Base-by-base conservation (phyloP, 768 basidiomycete genomes). In the Ramaria rubella region DNA sequence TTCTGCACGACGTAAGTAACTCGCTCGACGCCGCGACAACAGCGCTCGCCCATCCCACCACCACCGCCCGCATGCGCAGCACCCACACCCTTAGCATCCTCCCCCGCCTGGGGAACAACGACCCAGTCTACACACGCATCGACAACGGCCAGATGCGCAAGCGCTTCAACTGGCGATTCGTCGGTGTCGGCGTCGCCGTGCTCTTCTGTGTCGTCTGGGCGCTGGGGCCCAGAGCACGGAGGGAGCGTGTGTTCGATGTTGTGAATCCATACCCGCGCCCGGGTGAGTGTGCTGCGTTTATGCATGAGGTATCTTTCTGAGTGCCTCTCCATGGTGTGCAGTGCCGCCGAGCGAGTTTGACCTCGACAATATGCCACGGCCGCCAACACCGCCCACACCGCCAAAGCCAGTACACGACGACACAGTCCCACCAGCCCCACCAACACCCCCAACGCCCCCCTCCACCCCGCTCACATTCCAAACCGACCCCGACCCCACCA, bases 401-500 rank as follows among this genome's bases (percentile, higher is more conserved):
- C 53, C 34, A 21, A 63, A 60, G 61, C 64, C 14, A 23, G 43
- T 34, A 21, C 43, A 55, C 50, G 4, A 58, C 52, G 40, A 52
- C 51, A 17, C 40, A 42, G 38, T 30, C 31, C 5, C 30, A 55
- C 15, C 30, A 15, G 31, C 31, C 19, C 33, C 38, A n/a, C 24
- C 24, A 17, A 6, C 26, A 44, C 23, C 38, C 15, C 19, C 24
- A 1, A 24, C 43, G 30, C 26, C 33, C 36, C 30, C 34, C 54
- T 31, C 26, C 54, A 2, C 42, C 49, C 54, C 61, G 26, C 59
- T 75, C 3, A 83, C 89, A 0, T 83, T 80, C 62, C 85, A 84
- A 44, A 79, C 81, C 17, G 91, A 94, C 65, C 81, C 85, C 0
- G 81, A 95, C 70, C 86, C 81, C 0, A 69, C 78, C 33, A 79